Base-by-base conservation (phyloP, 1,139 yeast species). In the Candida dubliniensis region DNA sequence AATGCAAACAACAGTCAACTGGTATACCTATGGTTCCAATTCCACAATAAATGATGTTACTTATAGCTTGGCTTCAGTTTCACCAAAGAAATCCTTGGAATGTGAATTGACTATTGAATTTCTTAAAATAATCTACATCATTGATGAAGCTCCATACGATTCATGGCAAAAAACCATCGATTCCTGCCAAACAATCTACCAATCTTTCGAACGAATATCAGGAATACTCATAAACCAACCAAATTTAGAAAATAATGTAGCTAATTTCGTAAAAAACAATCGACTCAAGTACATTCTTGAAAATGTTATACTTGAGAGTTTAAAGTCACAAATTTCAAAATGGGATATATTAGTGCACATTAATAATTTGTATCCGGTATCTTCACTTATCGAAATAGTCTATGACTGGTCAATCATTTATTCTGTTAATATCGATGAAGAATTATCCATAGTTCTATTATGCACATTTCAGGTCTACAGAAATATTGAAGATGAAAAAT, bases 121-220 rank as follows among this genome's bases (percentile, higher is more conserved):
- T 13, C 27, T 34, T 27, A 48, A 45, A 34, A 39, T 47, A 10
- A 42, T 34, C n/a, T 32, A 38, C 8, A 32, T 38, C 2, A 35
- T 48, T n/a, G 49, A 47, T 24, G 32, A 41, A 9, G 42, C 38
- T 9, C 50, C 50, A 8, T 39, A 38, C 18, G 13, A 25, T 8
- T 31, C 38, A 11, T 33, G 36, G 31, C 27, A 35, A 12, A 42
- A 34, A 14, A 35, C 30, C 12, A n/a, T 42, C n/a, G 41, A 18
- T 8, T 38, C 37, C 7, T 33, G 34, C 18, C 38, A 37, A 15
- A 11, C 27, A 8, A 25, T 42, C 3, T 23, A 13, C 8, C 32
- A 31, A 8, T 9, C 23, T 2, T 15, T 37, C 36, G 33, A 24
- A 8, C 33, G 30, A 26, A 27, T 39, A 15, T 32, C 31, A n/a